Evolutionary conservation across 1,284 basidiomycete species (phyloP).

Genomic region (Trichosporon sp.): DNA sequence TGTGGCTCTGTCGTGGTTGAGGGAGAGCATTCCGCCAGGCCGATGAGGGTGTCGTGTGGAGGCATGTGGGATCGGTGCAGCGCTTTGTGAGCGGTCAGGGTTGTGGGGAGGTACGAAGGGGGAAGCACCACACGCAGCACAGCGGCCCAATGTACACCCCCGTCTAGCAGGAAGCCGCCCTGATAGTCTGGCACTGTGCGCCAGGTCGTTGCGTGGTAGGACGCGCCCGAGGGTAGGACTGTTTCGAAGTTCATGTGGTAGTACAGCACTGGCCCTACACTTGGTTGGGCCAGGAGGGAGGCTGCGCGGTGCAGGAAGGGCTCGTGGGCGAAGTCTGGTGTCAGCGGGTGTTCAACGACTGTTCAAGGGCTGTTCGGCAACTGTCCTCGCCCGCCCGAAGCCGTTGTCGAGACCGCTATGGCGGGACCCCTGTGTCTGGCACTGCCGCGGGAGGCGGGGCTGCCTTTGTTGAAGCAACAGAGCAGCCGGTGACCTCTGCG

Average conservation of each 20-base stretch:
- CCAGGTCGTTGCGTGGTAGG: constrained; percentile 77
- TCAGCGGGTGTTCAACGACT: not conserved
- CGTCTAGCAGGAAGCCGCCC: constrained; percentile 53
- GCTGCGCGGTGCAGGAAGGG: constrained; percentile 56
- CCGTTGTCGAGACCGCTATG: too few relatives aligned
- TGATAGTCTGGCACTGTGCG: constrained; percentile 77
- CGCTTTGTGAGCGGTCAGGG: constrained; percentile 61
- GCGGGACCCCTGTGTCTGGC: too few relatives aligned
- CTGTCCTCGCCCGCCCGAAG: too few relatives aligned
- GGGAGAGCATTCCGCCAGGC: constrained; percentile 52
- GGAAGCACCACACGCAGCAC: constrained; percentile 37
- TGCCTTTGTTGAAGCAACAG: too few relatives aligned
- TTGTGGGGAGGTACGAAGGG: constrained; percentile 43
- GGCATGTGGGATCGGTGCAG: constrained; percentile 63
- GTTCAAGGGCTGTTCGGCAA: too few relatives aligned
- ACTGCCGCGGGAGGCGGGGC: too few relatives aligned
- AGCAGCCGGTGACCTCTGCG: too few relatives aligned
- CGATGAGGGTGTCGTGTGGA: constrained; percentile 64
- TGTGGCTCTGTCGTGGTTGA: constrained; percentile 58
- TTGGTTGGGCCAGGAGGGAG: constrained; percentile 56
- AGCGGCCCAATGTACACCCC: constrained; percentile 44
- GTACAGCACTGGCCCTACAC: constrained; percentile 52
- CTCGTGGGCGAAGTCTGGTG: constrained; percentile 62
- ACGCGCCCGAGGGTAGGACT: constrained; percentile 58
- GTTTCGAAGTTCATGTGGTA: constrained; percentile 51